phyloP scores from a whole-genome alignment of 441 rosid genomes.

The Adansonia rubrostipa region DNA sequence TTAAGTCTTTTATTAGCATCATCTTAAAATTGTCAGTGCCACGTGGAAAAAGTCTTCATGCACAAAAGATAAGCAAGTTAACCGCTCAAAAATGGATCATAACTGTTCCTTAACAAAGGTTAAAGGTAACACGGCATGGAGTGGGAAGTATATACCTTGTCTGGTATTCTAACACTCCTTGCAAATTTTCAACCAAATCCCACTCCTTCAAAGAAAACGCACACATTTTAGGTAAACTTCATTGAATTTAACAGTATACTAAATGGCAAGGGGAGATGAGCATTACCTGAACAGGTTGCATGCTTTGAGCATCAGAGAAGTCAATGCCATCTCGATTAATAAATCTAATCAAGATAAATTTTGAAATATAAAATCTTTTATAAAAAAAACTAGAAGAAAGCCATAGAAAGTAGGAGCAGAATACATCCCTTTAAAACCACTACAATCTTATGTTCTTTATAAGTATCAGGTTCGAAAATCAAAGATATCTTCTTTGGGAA shows the following conservation, averaged over 20 bases:
- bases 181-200: slow-evolving; percentile 89
- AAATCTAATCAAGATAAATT: slow-evolving; percentile 54
- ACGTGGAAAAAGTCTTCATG: background rate
- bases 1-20: background rate
- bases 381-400: background rate
- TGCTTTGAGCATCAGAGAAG: slow-evolving; percentile 94
- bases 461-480: background rate
- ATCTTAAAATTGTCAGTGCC: slow-evolving; percentile 18
- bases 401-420: background rate
- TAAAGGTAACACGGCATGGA: background rate
- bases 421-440: background rate
- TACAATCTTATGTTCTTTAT: background rate
- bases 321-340: slow-evolving; percentile 90
- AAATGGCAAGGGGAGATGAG: slow-evolving; percentile 21
- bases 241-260: slow-evolving; percentile 16
- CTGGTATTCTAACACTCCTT: slow-evolving; percentile 89
- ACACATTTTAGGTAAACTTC: slow-evolving; percentile 10
- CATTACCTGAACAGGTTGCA: slow-evolving; percentile 90
- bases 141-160: slow-evolving; percentile 59
- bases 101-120: slow-evolving; percentile 13
- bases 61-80: background rate
- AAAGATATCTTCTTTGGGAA: background rate
- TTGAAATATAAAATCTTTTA: background rate
- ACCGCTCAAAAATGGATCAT: background rate
- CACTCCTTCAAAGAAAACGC: slow-evolving; percentile 63